A percentile compares a stretch with the other conserved stretches of the same genome.
Conservation (phyloP, 2,329 filamentous ascomycete species). For the Cercospora sesami region DNA sequence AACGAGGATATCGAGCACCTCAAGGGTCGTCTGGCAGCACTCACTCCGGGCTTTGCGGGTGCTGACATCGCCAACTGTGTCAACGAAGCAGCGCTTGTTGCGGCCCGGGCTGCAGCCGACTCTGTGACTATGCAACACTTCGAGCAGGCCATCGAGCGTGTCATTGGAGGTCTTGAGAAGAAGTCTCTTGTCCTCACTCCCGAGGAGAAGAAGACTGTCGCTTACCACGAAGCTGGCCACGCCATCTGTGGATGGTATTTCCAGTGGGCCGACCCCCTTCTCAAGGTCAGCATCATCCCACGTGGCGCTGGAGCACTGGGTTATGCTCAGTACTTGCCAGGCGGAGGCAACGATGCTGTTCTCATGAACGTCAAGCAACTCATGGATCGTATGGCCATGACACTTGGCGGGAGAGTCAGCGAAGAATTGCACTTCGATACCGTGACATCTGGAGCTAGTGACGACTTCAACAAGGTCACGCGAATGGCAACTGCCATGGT, state of each 20-base stretch:
- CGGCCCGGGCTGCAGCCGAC: slow-evolving; percentile 77
- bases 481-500: slow-evolving; percentile 96
- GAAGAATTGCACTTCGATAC: slow-evolving; percentile 97
- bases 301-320: slow-evolving; percentile 90
- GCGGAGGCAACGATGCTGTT: slow-evolving; percentile 86
- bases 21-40: slow-evolving; percentile 80
- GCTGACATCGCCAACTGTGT: slow-evolving; percentile 98
- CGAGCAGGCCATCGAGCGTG: slow-evolving; percentile 95
- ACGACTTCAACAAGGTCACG: slow-evolving; percentile 98
- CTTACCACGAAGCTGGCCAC: slow-evolving; percentile 97
- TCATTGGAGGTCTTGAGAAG: slow-evolving; percentile 94
- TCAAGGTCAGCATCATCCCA: slow-evolving; percentile 98
- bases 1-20: slow-evolving; percentile 85
- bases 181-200: slow-evolving; percentile 92
- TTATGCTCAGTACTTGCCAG: slow-evolving; percentile 95
- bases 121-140: slow-evolving; percentile 88
- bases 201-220: slow-evolving; percentile 91
- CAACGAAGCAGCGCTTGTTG: slow-evolving; percentile 94
- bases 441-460: slow-evolving; percentile 89
- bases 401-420: slow-evolving; percentile 87
- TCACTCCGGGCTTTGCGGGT: slow-evolving; percentile 95
- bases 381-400: slow-evolving; percentile 99
- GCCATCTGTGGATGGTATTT: slow-evolving; percentile 99
- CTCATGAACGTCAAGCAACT: slow-evolving; percentile 94
- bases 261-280: slow-evolving; percentile 89